Percentiles rank a stretch among this genome's conserved stretches.
Evolutionary conservation across 106 monocot genomes (phyloP).

Genomic region (Dendrobium chrysotoxum): DNA sequence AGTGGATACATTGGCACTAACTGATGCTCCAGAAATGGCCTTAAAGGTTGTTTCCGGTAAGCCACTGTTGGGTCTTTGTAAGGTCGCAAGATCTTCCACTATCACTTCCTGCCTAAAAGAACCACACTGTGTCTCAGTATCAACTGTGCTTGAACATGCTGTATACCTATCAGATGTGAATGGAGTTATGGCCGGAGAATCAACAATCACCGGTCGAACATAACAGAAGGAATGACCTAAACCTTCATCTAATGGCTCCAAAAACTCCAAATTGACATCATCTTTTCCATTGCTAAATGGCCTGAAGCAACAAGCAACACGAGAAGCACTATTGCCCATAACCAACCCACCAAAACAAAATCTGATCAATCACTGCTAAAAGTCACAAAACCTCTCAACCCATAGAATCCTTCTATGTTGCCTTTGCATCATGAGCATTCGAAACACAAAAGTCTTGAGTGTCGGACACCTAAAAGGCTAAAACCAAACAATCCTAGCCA

Average conservation of each 20-base stretch:
- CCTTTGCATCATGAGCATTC: slow-evolving; percentile 63
- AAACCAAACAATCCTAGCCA: neutral
- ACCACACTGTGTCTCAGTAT: slow-evolving; percentile 69
- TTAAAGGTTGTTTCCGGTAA: slow-evolving; percentile 76
- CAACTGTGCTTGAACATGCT: slow-evolving; percentile 71
- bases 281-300: slow-evolving; percentile 49
- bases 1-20: slow-evolving; percentile 89
- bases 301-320: slow-evolving; percentile 82
- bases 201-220: slow-evolving; percentile 64
- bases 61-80: slow-evolving; percentile 34
- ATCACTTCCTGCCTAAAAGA: slow-evolving; percentile 73
- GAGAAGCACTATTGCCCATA: slow-evolving; percentile 94
- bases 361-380: neutral
- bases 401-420: slow-evolving; percentile 27
- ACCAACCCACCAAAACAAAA: neutral
- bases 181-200: slow-evolving; percentile 89
- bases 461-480: slow-evolving; percentile 16
- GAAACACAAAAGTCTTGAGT: slow-evolving; percentile 17
- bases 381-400: slow-evolving; percentile 17
- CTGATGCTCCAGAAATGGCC: slow-evolving; percentile 92
- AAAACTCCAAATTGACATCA: slow-evolving; percentile 71
- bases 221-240: slow-evolving; percentile 98
- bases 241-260: slow-evolving; percentile 93
- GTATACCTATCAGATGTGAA: slow-evolving; percentile 90
- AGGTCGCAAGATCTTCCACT: slow-evolving; percentile 32